phyloP scores from a whole-genome alignment of 2,329 filamentous ascomycete genomes.

The Epichloe coenophiala region DNA sequence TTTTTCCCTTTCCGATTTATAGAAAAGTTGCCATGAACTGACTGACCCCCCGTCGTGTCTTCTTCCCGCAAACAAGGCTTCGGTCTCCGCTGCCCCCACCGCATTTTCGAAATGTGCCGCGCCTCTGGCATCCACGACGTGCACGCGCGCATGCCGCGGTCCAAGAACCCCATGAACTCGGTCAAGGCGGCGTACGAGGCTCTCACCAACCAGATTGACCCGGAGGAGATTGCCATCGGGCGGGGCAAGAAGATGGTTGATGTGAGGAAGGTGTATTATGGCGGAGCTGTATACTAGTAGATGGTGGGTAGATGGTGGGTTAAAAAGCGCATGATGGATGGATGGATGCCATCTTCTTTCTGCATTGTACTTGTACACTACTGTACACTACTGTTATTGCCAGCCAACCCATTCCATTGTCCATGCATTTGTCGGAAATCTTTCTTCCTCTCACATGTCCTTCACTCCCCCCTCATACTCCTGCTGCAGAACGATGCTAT shows the following conservation, averaged over 20 bases:
- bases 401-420: too few species aligned
- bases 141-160: constrained; percentile 67
- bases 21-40: too few species aligned
- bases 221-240: constrained; percentile 79
- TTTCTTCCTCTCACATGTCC: background rate
- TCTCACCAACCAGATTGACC: constrained; percentile 68
- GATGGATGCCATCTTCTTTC: too few species aligned
- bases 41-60: too few species aligned
- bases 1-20: background rate
- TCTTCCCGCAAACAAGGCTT: constrained; percentile 68
- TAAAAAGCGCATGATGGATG: background rate
- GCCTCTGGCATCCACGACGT: constrained; percentile 79
- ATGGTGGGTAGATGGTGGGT: too few species aligned
- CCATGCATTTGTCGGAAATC: accelerated
- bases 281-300: constrained; percentile 51
- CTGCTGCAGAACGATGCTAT: constrained; percentile 96
- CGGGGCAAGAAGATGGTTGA: constrained; percentile 93
- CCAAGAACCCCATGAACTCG: constrained; percentile 94
- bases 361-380: too few species aligned
- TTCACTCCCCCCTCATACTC: constrained; percentile 59
- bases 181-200: constrained; percentile 84
- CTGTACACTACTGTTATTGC: accelerated
- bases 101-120: constrained; percentile 90
- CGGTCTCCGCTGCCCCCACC: constrained; percentile 77
- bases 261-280: constrained; percentile 94